phyloP scores from a whole-genome alignment of 75 land plant genomes.

The Adiantum capillusveneris region DNA sequence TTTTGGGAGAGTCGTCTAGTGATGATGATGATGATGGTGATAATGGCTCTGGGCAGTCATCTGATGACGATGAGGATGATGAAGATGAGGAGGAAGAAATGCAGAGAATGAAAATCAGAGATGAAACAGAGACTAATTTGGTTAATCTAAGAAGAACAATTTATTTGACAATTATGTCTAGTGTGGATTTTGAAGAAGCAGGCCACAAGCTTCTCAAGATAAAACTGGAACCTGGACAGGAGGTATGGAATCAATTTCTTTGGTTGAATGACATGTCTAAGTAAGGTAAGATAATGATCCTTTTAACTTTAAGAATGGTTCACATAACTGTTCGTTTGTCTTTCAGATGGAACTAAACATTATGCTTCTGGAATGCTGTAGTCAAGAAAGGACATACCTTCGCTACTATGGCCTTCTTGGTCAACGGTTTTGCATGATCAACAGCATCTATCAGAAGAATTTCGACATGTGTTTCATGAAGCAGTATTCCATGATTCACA shows the following conservation, averaged over 20 bases:
- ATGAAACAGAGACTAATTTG: constrained; percentile 88
- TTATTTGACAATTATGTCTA: constrained; percentile 93
- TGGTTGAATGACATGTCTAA: too few species aligned
- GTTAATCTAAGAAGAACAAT: constrained; percentile 88
- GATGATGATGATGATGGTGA: constrained; percentile 47
- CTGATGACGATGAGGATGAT: constrained; percentile 53
- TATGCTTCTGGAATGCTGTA: constrained; percentile 90
- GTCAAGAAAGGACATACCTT: constrained; percentile 75
- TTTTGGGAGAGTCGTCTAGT: constrained; percentile 66
- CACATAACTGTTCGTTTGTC: too few species aligned
- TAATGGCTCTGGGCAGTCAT: constrained; percentile 43
- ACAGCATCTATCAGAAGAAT: constrained; percentile 70
- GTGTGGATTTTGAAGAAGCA: constrained; percentile 96
- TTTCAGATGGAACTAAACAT: constrained; percentile 80
- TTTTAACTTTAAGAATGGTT: too few species aligned
- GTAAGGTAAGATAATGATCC: too few species aligned
- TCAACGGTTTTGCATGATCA: constrained; percentile 87
- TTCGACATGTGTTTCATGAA: constrained; percentile 80
- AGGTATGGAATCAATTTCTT: constrained; percentile 26
- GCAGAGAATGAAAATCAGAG: constrained; percentile 58
- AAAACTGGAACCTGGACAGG: constrained; percentile 91
- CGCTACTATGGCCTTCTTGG: constrained; percentile 79
- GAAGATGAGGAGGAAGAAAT: constrained; percentile 69
- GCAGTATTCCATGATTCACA: constrained; percentile 87
- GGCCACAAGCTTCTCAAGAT: constrained; percentile 91